These are phyloP conservation scores for Chaetothyriales sp. DNA, from an alignment of 2,329 filamentous ascomycete species.

Conservation along the genomic window DNA sequence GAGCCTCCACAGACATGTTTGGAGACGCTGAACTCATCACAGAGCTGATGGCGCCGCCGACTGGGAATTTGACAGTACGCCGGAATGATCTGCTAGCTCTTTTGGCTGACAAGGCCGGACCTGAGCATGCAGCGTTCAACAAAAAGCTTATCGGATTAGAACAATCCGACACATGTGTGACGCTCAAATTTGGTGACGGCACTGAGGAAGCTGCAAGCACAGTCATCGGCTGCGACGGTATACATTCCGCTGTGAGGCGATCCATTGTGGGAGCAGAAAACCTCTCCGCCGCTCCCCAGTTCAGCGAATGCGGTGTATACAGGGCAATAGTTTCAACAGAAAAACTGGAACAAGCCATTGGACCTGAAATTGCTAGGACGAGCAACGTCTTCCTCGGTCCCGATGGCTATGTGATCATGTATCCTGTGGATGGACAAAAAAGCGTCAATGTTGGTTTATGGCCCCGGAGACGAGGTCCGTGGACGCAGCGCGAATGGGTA, in stretches of 20 bases:
- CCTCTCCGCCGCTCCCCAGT: not conserved
- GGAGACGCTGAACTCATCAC: not conserved
- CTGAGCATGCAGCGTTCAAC: not conserved
- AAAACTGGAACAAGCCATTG: conserved; percentile 1
- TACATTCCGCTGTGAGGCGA: conserved; percentile 32
- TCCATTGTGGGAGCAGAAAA: not conserved
- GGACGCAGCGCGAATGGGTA: no score
- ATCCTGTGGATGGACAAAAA: not conserved
- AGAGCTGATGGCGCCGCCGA: no score
- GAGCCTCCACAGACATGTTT: not conserved
- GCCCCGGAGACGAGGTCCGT: no score
- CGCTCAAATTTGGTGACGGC: conserved; percentile 34
- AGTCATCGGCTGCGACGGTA: conserved; percentile 48
- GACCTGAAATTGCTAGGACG: not conserved
- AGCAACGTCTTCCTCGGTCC: conserved; percentile 1
- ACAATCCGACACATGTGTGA: conserved; percentile 2
- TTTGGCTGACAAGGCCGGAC: not conserved
- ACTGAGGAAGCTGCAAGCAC: conserved; percentile 30
- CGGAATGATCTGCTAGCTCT: not conserved
- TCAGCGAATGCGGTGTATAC: conserved; percentile 1
- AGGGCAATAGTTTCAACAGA: conserved; percentile 2
- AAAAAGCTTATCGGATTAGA: not conserved
- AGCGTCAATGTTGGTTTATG: no score
- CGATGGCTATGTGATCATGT: conserved; percentile 1
- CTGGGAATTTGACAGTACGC: no score